phyloP scores from a whole-genome alignment of 192 early-diverging fungal species.

The Backusella australiensis region DNA sequence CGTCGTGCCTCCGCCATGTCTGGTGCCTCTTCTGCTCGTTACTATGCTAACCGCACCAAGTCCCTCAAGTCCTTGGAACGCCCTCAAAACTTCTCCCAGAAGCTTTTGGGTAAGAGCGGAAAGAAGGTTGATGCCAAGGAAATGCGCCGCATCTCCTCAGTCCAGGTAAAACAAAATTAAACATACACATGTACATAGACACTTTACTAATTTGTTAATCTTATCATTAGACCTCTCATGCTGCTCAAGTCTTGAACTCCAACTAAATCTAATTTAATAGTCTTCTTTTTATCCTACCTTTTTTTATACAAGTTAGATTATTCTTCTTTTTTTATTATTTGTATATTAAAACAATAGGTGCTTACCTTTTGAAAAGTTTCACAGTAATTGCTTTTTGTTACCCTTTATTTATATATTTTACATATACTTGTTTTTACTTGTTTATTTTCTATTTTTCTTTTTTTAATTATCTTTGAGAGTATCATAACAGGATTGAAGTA shows the following conservation, averaged over 20 bases:
- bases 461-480: neutral
- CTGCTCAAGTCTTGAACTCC: slow-evolving; percentile 31
- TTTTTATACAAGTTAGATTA: slow-evolving; percentile 9
- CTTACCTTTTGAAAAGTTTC: slow-evolving; percentile 7
- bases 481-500: neutral
- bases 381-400: neutral
- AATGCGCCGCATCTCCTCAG: slow-evolving; percentile 72
- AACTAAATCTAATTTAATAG: slow-evolving; percentile 1
- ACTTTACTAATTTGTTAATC: neutral
- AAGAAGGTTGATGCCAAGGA: slow-evolving; percentile 58
- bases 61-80: slow-evolving; percentile 32
- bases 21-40: slow-evolving; percentile 31
- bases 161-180: slow-evolving; percentile 44
- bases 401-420: neutral
- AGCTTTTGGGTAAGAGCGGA: slow-evolving; percentile 50
- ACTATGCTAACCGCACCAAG: slow-evolving; percentile 38
- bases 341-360: slow-evolving; percentile 8
- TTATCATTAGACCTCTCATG: slow-evolving; percentile 22
- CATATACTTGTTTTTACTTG: neutral
- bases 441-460: neutral
- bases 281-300: neutral
- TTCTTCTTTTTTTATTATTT: neutral
- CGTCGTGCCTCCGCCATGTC: slow-evolving; percentile 31
- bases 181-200: neutral
- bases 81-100: slow-evolving; percentile 31